Conservation (phyloP, 2,329 filamentous ascomycete species). For the Fusarium sp. region DNA sequence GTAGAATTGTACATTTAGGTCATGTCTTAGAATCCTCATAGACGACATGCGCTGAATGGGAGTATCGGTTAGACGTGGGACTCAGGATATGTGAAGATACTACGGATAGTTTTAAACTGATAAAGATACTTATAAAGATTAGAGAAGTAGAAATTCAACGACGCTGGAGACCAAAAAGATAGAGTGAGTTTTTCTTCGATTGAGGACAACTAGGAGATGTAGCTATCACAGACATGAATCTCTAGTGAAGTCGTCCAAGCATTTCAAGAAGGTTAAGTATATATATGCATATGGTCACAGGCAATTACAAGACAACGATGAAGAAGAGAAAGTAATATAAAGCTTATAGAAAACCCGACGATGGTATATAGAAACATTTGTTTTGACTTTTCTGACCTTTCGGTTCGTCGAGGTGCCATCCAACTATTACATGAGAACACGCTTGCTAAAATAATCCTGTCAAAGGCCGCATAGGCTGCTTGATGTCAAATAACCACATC, state of each 20-base stretch:
- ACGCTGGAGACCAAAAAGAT: background rate
- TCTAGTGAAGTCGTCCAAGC: background rate
- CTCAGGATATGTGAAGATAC: background rate
- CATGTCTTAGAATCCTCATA: background rate
- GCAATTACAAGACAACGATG: background rate
- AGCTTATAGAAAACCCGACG: conserved; percentile 4
- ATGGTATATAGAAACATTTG: background rate
- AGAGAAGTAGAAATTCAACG: background rate
- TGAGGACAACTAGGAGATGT: background rate
- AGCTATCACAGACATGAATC: too few species aligned
- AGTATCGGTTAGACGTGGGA: background rate
- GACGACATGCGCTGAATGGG: background rate
- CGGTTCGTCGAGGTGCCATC: conserved; percentile 7
- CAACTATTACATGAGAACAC: conserved; percentile 24
- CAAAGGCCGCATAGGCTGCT: conserved; percentile 2
- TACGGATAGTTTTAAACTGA: background rate
- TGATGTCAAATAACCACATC: background rate
- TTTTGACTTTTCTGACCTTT: conserved; percentile 7
- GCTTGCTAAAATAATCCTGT: conserved; percentile 23
- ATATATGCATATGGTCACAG: background rate
- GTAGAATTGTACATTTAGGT: background rate
- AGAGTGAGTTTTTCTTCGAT: background rate
- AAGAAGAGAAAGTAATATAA: background rate
- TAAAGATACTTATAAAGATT: background rate
- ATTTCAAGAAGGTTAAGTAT: background rate